Conservation (phyloP, 208 protist genomes). For the Leptomonas pyrrhocoris region DNA sequence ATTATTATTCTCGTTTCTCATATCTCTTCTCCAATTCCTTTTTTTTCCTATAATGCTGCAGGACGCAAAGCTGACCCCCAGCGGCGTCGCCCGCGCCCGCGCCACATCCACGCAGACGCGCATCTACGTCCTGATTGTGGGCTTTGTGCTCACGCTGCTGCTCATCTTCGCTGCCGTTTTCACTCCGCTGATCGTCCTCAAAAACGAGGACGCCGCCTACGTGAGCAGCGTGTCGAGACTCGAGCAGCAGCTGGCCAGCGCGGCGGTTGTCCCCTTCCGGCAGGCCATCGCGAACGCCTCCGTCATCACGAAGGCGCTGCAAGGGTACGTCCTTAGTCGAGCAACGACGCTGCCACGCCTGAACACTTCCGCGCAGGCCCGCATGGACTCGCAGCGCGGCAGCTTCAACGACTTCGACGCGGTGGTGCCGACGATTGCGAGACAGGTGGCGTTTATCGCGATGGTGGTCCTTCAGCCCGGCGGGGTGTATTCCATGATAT, state of each 20-base stretch:
- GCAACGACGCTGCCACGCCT: slow-evolving; percentile 39
- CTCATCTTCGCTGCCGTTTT: slow-evolving; percentile 41
- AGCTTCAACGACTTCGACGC: slow-evolving; percentile 37
- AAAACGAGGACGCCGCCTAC: slow-evolving; percentile 14
- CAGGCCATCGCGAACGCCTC: slow-evolving; percentile 44
- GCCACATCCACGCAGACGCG: slow-evolving; percentile 18
- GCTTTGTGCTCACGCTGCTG: slow-evolving; percentile 30
- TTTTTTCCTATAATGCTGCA: neutral
- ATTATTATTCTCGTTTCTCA: too few relatives aligned
- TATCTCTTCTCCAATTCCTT: too few relatives aligned
- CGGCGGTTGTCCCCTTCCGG: slow-evolving; percentile 28
- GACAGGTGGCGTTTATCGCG: neutral
- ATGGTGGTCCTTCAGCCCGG: slow-evolving; percentile 40
- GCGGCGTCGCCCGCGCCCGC: neutral
- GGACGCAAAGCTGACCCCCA: neutral
- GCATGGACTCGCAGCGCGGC: slow-evolving; percentile 31
- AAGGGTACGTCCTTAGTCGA: slow-evolving; percentile 50
- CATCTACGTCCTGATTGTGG: slow-evolving; percentile 37
- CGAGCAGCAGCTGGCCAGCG: slow-evolving; percentile 18
- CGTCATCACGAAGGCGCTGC: slow-evolving; percentile 33
- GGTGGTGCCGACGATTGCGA: slow-evolving; percentile 15
- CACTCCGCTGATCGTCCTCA: slow-evolving; percentile 37
- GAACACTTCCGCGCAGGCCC: slow-evolving; percentile 18
- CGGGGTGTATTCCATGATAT: slow-evolving; percentile 49
- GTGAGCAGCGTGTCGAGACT: neutral